Evolutionary conservation across 1,284 basidiomycete species (phyloP), one percentile per base, ranked within the genome.

Genomic region (Microbotryomycetes sp.): DNA sequence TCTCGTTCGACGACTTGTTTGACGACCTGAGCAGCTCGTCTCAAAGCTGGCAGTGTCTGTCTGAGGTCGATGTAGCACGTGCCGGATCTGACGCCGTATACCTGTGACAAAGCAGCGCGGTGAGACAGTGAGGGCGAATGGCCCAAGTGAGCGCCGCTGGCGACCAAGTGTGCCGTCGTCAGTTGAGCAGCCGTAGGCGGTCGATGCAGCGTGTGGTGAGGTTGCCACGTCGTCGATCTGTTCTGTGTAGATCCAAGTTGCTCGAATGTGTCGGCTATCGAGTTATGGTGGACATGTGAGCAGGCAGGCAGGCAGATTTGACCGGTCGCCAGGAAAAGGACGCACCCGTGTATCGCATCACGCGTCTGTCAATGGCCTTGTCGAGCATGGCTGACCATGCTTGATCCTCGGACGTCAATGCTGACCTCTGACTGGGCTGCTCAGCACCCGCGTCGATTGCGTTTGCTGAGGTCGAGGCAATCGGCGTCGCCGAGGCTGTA

Each of bases 11-110:
- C 86, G 30, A 97, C 80, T 31, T 88, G 86, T 54, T 88, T 85
- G 41, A 91, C 86, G 53, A 99, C 82, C 62, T 86, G 85, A 41
- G 91, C 88, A 7, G 94, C 92, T 57, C 93, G 86, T 29, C 91
- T 85, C 23, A 99, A 81, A 61, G 93, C 85, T 4, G 92, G 91
- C 1, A 98, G 79, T 0, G 96, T 97, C 68, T 89, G 87, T 75
- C 97, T 91, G 41, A 98, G 81, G 76, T 99, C 92, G 75, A 99
- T 97, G 75, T 97, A 83, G 54, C 90, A 90, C 63, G 97, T 83
- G 16, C 88, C 90, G 35, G 91, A 84, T 57, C 96, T 88, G 26
- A 84, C 85, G 62, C 94, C 96, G 74, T 97, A 97, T 49, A 94
- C 86, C 74, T 91, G 93, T n/a, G 93, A 90, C 69, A 87, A 81